Conservation (phyloP, 257 asterid species). For the Galeopsis tetrahit region DNA sequence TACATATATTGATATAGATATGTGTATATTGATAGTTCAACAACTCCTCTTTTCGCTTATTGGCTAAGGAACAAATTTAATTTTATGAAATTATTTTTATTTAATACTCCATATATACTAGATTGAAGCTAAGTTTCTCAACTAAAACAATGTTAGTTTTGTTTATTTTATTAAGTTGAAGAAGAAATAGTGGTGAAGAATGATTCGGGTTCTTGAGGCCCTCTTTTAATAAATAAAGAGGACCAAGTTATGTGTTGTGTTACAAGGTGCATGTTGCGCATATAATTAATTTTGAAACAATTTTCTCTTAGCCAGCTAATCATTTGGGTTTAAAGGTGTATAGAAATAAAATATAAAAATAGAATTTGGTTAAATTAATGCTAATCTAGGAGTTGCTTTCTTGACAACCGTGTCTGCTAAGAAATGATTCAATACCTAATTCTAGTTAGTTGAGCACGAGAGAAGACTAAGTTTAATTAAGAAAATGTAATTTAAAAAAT, state of each 20-base stretch:
- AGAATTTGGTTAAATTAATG: constrained; percentile 9
- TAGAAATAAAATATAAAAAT: neutral
- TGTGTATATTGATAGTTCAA: constrained; percentile 30
- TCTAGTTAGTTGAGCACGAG: constrained; percentile 34
- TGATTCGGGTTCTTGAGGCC: neutral
- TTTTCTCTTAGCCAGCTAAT: neutral
- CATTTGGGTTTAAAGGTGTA: constrained; percentile 18
- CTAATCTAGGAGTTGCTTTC: constrained; percentile 24
- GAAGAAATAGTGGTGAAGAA: neutral
- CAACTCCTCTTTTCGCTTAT: constrained; percentile 28
- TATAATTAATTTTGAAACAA: neutral
- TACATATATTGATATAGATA: too few species aligned
- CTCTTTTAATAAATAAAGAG: neutral
- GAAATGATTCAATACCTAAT: constrained; percentile 37
- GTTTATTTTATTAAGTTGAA: neutral
- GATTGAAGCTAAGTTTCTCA: constrained; percentile 5
- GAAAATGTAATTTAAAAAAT: neutral
- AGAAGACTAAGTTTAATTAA: constrained; percentile 33
- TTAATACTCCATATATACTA: neutral
- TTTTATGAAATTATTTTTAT: neutral
- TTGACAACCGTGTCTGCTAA: constrained; percentile 24
- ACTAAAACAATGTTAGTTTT: neutral
- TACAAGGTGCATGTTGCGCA: neutral
- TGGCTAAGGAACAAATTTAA: neutral
- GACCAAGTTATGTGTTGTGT: neutral